Base-by-base conservation (phyloP, 768 basidiomycete species). In the Tremella yokohamensis region DNA sequence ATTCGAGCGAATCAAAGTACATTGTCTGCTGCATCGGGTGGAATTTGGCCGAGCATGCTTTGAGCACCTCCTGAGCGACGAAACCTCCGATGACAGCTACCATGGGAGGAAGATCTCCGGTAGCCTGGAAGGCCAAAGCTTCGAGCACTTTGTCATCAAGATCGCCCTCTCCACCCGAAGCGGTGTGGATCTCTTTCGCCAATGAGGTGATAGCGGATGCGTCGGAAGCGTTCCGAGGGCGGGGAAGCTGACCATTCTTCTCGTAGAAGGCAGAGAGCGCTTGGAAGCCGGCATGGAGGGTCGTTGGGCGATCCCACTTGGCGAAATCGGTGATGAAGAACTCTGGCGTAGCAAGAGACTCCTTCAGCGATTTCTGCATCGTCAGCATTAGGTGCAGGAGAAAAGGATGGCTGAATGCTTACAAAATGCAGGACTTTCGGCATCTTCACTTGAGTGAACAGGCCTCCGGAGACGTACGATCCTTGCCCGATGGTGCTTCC, bases 381-480 rank as follows among this genome's bases (percentile, higher is more conserved):
- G 2, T 8, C 19, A 39, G 20, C 19, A 47, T 37, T 34, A 68
- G 55, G 58, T 9, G 11, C 1, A 20, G 11, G 44, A 40, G 29
- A 18, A 39, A 16, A 11, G n/a, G 29, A 22, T 54, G 20, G 18
- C 9, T 0, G 19, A 39, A 7, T n/a, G 11, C 91, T 71, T 68
- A 97, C 94, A 70, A 97, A 99, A 74, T 91, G 84, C 49, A 97
- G 79, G 50, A 91, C 82, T 79, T 94, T 98, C 9, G 96, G 96
- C 91, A 97, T 94, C 80, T 98, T 99, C 63, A 98, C 92, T 77
- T 99, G 96, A 7, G 89, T 91, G 76, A 97, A 99, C 61, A 93
- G 87, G 38, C 96, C 96, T 22, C 94, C 96, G 25, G 84, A 74
- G 65, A 85, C 84, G 78, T 98, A 98, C 45, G 83, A 81, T 24